A percentile compares a stretch with the other conserved stretches of the same genome.
Conservation (phyloP, 2,329 filamentous ascomycete genomes). For the Neophaeococcomyces mojaviensis region DNA sequence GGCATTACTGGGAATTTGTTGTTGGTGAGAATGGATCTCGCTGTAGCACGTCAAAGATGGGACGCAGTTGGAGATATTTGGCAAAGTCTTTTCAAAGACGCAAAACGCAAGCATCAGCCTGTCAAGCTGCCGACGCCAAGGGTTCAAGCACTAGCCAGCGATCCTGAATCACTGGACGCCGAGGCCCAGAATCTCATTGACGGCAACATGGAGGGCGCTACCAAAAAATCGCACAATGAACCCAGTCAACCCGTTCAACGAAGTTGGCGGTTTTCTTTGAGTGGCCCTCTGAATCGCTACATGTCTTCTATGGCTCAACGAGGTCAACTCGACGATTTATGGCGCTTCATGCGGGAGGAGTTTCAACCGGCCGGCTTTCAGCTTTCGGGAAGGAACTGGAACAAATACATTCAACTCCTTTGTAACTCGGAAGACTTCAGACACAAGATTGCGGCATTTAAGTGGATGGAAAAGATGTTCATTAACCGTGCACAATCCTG, state of each 20-base stretch:
- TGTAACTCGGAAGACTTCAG: slow-evolving; percentile 51
- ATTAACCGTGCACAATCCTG: slow-evolving; percentile 76
- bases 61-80: not conserved
- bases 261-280: slow-evolving; percentile 43
- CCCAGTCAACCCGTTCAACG: not conserved
- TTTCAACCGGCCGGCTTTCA: slow-evolving; percentile 61
- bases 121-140: not conserved
- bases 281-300: slow-evolving; percentile 43
- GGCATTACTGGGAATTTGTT: not conserved
- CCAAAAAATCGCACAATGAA: too few relatives aligned
- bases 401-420: slow-evolving; percentile 64
- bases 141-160: too few relatives aligned
- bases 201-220: too few relatives aligned
- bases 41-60: not conserved
- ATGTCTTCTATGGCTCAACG: slow-evolving; percentile 46
- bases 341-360: slow-evolving; percentile 42
- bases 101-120: not conserved
- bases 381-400: slow-evolving; percentile 73
- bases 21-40: slow-evolving; percentile 1
- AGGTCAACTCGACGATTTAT: slow-evolving; percentile 47
- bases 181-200: too few relatives aligned
- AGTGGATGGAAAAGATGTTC: slow-evolving; percentile 65
- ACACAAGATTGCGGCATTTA: slow-evolving; percentile 55
- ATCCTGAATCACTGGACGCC: too few relatives aligned
- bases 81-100: not conserved